These are phyloP conservation scores for Penicillium nordicum DNA, from an alignment of 2,329 filamentous ascomycete genomes.

Conservation along the genomic window DNA sequence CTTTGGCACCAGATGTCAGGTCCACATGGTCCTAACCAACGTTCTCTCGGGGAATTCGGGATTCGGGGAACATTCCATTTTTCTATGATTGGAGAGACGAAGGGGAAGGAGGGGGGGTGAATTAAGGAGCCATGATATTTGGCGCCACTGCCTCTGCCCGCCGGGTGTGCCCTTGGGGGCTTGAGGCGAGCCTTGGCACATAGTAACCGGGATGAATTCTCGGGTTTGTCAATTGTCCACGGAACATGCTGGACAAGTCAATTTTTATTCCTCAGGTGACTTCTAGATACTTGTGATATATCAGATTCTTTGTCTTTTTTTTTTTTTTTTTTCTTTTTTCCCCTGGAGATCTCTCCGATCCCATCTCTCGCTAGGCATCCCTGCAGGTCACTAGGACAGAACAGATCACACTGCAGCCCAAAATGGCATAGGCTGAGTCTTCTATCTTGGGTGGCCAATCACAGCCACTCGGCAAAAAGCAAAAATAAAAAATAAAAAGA, in stretches of 20 bases:
- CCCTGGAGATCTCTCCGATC: slow-evolving; percentile 5
- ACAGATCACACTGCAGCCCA: not conserved
- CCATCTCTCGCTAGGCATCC: not conserved
- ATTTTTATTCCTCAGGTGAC: not conserved
- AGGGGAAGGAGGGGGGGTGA: not conserved
- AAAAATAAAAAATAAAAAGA: not conserved
- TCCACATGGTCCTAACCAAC: slow-evolving; percentile 6
- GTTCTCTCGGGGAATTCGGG: not conserved
- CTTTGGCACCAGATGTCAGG: not conserved
- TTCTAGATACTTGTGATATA: not conserved
- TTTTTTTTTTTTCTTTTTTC: not conserved
- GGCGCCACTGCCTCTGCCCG: not conserved
- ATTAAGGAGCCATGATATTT: not conserved
- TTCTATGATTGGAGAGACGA: not conserved
- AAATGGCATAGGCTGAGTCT: not conserved
- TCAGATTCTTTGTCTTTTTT: not conserved
- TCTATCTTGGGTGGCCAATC: not conserved
- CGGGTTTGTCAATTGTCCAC: not conserved
- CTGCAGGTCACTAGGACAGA: slow-evolving; percentile 2
- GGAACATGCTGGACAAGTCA: slow-evolving; percentile 1
- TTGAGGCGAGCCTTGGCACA: slow-evolving; percentile 1
- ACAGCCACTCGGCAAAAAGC: not conserved
- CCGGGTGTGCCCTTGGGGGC: slow-evolving; percentile 1
- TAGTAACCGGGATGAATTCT: not conserved
- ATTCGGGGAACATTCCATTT: slow-evolving; percentile 1